phyloP scores from a whole-genome alignment of 805 yeast species.

The Hemisphaericaspora nanyangensis region DNA sequence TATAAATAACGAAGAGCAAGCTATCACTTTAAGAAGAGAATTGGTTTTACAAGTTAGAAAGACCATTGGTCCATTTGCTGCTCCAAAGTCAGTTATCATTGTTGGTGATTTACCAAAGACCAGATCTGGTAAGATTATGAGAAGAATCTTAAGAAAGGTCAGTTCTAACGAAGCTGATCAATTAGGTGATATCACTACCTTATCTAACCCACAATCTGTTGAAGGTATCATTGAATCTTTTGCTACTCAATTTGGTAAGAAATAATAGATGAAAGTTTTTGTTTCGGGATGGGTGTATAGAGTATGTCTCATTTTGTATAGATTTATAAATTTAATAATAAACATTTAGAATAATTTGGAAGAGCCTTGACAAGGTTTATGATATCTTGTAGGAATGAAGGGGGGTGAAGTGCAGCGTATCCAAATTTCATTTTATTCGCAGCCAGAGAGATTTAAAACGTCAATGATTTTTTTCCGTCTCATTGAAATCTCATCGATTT shows the following conservation, averaged over 20 bases:
- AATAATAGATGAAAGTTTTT: slow-evolving; percentile 17
- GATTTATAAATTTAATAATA: no score
- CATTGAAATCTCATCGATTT: no score
- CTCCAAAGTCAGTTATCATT: slow-evolving; percentile 69
- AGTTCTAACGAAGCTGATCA: slow-evolving; percentile 75
- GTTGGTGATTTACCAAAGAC: slow-evolving; percentile 82
- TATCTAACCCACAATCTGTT: slow-evolving; percentile 73
- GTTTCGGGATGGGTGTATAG: background rate
- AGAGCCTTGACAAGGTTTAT: no score
- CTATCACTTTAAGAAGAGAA: slow-evolving; percentile 55
- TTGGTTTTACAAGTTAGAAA: slow-evolving; percentile 67
- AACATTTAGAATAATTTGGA: no score
- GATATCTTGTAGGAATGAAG: no score
- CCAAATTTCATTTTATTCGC: no score
- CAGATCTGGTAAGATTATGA: slow-evolving; percentile 83
- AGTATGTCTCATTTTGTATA: background rate
- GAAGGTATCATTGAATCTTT: slow-evolving; percentile 54
- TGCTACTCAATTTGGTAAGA: slow-evolving; percentile 38
- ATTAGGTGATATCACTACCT: slow-evolving; percentile 74
- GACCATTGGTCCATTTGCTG: slow-evolving; percentile 84
- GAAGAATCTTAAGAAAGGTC: slow-evolving; percentile 77
- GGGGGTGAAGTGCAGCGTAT: no score
- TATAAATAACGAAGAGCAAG: slow-evolving; percentile 48
- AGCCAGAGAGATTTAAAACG: no score
- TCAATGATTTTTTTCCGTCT: no score